These are phyloP conservation scores for Rhizophora mangle DNA, from an alignment of 345 rosid species.

Conservation along the genomic window DNA sequence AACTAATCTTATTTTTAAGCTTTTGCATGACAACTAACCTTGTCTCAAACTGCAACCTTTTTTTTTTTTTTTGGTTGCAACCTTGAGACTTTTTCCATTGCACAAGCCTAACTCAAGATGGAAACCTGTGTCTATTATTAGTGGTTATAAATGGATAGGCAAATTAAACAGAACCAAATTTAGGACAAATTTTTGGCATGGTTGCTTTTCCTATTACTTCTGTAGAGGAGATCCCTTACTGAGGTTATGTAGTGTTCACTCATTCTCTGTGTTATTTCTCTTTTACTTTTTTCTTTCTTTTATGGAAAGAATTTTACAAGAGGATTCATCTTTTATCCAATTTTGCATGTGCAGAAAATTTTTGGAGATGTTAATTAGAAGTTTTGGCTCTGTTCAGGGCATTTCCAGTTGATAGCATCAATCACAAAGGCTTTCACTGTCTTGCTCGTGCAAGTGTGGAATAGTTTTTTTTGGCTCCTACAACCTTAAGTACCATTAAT, in stretches of 20 bases:
- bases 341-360: not conserved
- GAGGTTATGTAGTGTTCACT: not conserved
- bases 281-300: not conserved
- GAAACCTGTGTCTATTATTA: too few species aligned
- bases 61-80: not conserved
- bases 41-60: not conserved
- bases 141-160: too few species aligned
- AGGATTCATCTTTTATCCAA: not conserved
- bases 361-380: not conserved
- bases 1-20: too few species aligned
- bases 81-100: not conserved
- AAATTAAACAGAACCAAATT: too few species aligned
- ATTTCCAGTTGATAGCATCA: slow-evolving; percentile 11
- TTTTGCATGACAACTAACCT: not conserved
- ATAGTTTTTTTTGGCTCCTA: slow-evolving; percentile 11
- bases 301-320: not conserved
- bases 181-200: too few species aligned
- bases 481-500: slow-evolving; percentile 13
- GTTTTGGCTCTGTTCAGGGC: slow-evolving; percentile 14
- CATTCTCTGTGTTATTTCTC: not conserved
- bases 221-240: too few species aligned
- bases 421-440: slow-evolving; percentile 8
- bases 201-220: too few species aligned
- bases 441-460: slow-evolving; percentile 5
- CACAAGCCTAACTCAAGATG: too few species aligned